A percentile compares a stretch with the other conserved stretches of the same genome.
phyloP scores from a whole-genome alignment of 345 rosid species.

The Eucalyptus cloeziana region DNA sequence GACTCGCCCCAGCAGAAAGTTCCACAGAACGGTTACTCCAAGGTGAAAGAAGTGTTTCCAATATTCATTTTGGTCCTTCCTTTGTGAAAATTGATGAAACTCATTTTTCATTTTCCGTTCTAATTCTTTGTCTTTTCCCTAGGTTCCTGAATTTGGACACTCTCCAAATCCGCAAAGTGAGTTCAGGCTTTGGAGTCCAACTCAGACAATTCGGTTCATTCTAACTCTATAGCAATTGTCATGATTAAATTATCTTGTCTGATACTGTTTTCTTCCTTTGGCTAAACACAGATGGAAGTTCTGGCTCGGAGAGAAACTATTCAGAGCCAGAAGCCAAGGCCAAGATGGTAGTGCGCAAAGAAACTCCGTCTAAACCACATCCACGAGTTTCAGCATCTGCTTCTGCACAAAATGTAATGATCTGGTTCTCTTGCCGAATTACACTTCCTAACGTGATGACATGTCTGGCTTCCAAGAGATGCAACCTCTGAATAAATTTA shows the following conservation, averaged over 20 bases:
- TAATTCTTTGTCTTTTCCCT: constrained; percentile 20
- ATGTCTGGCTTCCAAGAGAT: neutral
- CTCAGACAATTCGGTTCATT: constrained; percentile 1
- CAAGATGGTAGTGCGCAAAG: constrained; percentile 35
- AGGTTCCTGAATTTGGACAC: constrained; percentile 61
- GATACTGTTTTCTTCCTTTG: neutral
- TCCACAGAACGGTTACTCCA: constrained; percentile 59
- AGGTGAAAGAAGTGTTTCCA: constrained; percentile 35
- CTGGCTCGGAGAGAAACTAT: constrained; percentile 58
- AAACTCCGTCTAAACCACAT: constrained; percentile 32
- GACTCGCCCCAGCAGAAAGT: constrained; percentile 79
- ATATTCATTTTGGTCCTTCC: neutral
- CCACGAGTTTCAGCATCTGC: constrained; percentile 22
- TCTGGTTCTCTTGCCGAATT: neutral
- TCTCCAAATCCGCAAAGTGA: constrained; percentile 69
- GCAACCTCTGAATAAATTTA: neutral
- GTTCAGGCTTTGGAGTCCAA: constrained; percentile 27
- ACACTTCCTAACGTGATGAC: neutral
- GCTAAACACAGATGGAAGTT: constrained; percentile 47
- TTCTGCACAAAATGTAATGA: constrained; percentile 43
- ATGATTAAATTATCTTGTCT: neutral
- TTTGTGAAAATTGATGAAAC: neutral
- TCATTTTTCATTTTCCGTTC: constrained; percentile 8
- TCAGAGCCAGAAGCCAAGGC: constrained; percentile 64
- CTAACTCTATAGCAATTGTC: neutral